These are phyloP conservation scores for Austroboletus niveus DNA, from an alignment of 1,284 basidiomycete genomes.

Conservation along the genomic window DNA sequence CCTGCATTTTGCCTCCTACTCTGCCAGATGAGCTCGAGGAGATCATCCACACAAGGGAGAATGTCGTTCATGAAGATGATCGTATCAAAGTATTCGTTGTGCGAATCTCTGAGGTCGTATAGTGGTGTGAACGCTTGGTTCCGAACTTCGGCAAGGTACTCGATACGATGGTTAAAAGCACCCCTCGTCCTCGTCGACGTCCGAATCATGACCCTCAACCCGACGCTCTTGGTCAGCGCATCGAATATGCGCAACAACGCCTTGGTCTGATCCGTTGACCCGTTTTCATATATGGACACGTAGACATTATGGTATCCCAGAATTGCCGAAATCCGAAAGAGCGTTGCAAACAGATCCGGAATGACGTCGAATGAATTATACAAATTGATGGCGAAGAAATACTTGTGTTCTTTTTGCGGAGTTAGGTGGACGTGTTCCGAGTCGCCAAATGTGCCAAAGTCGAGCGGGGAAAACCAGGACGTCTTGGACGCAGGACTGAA, in stretches of 20 bases:
- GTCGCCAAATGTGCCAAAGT: conserved; percentile 43
- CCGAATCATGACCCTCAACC: conserved; percentile 87
- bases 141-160: conserved; percentile 95
- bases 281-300: conserved; percentile 97
- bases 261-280: conserved; percentile 94
- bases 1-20: conserved; percentile 88
- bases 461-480: conserved; percentile 61
- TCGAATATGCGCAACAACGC: conserved; percentile 91
- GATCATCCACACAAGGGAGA: conserved; percentile 91
- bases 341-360: conserved; percentile 93
- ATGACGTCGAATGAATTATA: conserved; percentile 99
- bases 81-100: conserved; percentile 90
- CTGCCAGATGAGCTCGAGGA: conserved; percentile 96
- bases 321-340: conserved; percentile 86
- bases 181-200: conserved; percentile 89
- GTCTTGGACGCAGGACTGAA: conserved; percentile 57
- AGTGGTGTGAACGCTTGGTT: conserved; percentile 93
- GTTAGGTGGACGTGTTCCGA: conserved; percentile 41
- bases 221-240: conserved; percentile 82
- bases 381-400: conserved; percentile 97
- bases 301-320: conserved; percentile 95
- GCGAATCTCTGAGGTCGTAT: conserved; percentile 85
- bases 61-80: conserved; percentile 99
- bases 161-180: conserved; percentile 97
- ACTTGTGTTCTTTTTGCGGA: conserved; percentile 77